A percentile compares a stretch with the other conserved stretches of the same genome.
Conservation (phyloP, 2,329 filamentous ascomycete species). For the Aspergillaceae sp. region DNA sequence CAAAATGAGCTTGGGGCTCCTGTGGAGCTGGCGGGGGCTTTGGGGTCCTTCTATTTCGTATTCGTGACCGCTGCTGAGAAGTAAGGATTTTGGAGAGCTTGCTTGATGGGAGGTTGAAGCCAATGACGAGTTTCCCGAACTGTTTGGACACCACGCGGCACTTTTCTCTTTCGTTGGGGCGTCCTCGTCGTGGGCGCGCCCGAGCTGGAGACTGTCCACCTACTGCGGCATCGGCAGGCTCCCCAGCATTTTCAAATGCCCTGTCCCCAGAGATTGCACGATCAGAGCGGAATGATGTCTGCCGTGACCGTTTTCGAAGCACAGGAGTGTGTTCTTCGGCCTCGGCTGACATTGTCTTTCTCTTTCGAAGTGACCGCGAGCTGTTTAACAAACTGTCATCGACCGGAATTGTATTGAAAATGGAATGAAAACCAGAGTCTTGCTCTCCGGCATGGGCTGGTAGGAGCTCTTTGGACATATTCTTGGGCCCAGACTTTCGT, state of each 20-base stretch:
- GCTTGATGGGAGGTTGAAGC: slow-evolving; percentile 49
- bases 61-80: slow-evolving; percentile 50
- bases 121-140: slow-evolving; percentile 46
- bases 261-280: slow-evolving; percentile 13
- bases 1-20: slow-evolving; percentile 47
- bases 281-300: slow-evolving; percentile 20
- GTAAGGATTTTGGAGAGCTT: slow-evolving; percentile 55
- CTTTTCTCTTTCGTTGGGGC: slow-evolving; percentile 34
- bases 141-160: slow-evolving; percentile 34
- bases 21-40: slow-evolving; percentile 34
- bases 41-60: slow-evolving; percentile 41
- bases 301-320: slow-evolving; percentile 43
- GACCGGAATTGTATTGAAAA: slow-evolving; percentile 64
- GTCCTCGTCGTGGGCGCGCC: slow-evolving; percentile 52
- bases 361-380: slow-evolving; percentile 69
- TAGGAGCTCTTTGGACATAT: slow-evolving; percentile 62
- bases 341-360: slow-evolving; percentile 67
- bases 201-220: slow-evolving; percentile 16
- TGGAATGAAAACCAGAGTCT: slow-evolving; percentile 64
- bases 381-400: slow-evolving; percentile 68
- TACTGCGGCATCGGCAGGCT: slow-evolving; percentile 3
- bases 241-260: slow-evolving; percentile 12
- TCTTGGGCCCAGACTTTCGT: slow-evolving; percentile 54
- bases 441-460: slow-evolving; percentile 57
- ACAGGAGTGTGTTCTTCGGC: slow-evolving; percentile 39